Conservation (phyloP, 495 filamentous ascomycete species). For the Aspergillus homomorphus region DNA sequence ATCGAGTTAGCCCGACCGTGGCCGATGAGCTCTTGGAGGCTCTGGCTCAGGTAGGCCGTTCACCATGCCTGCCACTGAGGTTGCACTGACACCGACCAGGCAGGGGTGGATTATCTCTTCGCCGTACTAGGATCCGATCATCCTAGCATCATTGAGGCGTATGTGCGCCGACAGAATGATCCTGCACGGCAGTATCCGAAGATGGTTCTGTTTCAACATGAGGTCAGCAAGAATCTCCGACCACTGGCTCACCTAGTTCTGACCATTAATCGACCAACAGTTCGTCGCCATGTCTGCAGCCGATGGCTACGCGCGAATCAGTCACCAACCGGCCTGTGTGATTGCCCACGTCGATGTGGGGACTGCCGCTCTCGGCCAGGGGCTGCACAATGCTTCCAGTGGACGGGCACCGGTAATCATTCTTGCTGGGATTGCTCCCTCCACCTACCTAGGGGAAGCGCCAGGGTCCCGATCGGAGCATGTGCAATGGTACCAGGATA, state of each 20-base stretch:
- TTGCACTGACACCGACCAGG: constrained; percentile 7
- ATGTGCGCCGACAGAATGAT: constrained; percentile 21
- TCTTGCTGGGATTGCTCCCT: constrained; percentile 26
- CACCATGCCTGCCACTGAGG: neutral
- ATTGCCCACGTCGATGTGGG: constrained; percentile 32
- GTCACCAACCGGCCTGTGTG: constrained; percentile 21
- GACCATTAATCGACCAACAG: too few relatives aligned
- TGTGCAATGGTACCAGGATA: constrained; percentile 30
- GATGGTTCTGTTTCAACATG: constrained; percentile 30
- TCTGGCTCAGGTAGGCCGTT: neutral
- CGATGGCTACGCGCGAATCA: constrained; percentile 27
- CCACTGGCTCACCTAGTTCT: neutral
- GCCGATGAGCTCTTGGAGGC: neutral
- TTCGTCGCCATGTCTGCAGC: constrained; percentile 29
- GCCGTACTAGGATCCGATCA: constrained; percentile 24
- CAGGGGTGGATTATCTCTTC: constrained; percentile 24
- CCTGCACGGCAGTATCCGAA: constrained; percentile 20
- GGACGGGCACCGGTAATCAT: constrained; percentile 28
- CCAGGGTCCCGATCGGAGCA: constrained; percentile 26
- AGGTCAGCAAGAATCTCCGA: constrained; percentile 13
- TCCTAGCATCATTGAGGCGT: constrained; percentile 27
- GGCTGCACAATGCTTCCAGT: constrained; percentile 27
- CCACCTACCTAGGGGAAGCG: constrained; percentile 23
- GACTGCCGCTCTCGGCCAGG: constrained; percentile 27
- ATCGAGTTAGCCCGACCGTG: neutral